Percentiles rank a stretch among this genome's conserved stretches.
Evolutionary conservation across 768 basidiomycete genomes (phyloP).

Genomic region (Leucocoprinus birnbaumii): DNA sequence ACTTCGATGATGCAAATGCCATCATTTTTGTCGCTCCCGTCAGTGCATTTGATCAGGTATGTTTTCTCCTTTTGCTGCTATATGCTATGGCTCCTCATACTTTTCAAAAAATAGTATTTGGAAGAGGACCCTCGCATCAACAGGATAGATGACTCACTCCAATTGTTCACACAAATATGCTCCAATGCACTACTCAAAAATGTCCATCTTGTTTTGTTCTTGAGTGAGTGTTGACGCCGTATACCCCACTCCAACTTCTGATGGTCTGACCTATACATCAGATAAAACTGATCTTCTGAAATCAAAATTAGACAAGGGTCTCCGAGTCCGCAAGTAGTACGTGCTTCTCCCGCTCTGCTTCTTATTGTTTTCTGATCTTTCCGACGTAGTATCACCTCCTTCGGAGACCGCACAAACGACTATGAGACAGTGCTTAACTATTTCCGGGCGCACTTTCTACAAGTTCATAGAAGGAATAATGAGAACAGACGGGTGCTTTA

Average conservation of each 20-base stretch:
- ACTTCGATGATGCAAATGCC: conserved; percentile 73
- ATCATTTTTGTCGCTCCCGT: conserved; percentile 81
- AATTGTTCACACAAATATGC: conserved; percentile 83
- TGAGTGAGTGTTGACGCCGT: conserved; percentile 37
- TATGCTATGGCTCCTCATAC: conserved; percentile 5
- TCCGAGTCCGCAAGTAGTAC: conserved; percentile 79
- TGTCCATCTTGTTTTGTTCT: conserved; percentile 56
- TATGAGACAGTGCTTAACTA: conserved; percentile 82
- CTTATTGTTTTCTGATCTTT: neutral
- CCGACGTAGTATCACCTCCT: conserved; percentile 69
- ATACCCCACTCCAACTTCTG: neutral
- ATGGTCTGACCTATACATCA: conserved; percentile 23
- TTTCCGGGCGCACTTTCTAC: conserved; percentile 85
- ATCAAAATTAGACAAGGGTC: conserved; percentile 66
- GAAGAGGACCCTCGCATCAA: conserved; percentile 87
- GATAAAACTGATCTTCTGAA: conserved; percentile 80
- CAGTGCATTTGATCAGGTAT: conserved; percentile 76
- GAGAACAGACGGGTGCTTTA: conserved; percentile 80
- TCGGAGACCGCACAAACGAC: conserved; percentile 76
- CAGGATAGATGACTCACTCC: conserved; percentile 85
- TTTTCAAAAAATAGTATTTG: conserved; percentile 53
- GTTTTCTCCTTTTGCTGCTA: neutral
- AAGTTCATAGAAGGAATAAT: conserved; percentile 77
- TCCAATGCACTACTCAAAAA: conserved; percentile 77
- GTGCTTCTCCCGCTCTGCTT: conserved; percentile 18